phyloP scores from a whole-genome alignment of 345 rosid species.

The Odontarrhena argentea region DNA sequence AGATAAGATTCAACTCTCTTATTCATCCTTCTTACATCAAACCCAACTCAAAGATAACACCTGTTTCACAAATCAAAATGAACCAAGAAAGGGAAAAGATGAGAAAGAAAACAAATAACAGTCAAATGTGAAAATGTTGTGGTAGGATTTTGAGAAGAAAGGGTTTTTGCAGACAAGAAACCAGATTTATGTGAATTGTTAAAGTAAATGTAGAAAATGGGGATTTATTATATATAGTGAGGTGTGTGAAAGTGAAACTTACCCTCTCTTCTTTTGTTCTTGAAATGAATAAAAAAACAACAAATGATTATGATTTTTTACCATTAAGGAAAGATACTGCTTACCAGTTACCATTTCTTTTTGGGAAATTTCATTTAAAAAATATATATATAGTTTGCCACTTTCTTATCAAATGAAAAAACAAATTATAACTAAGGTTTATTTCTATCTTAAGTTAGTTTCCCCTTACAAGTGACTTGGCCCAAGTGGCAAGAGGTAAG shows the following conservation, averaged over 20 bases:
- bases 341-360: conserved; percentile 27
- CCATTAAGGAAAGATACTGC: conserved; percentile 21
- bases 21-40: not conserved
- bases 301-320: conserved; percentile 22
- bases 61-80: not conserved
- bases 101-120: not conserved
- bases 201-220: not conserved
- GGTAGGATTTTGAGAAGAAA: conserved; percentile 10
- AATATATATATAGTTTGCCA: not conserved
- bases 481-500: too few species aligned
- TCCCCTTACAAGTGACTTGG: too few species aligned
- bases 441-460: not conserved
- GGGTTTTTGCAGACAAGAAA: conserved; percentile 2
- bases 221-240: conserved; percentile 2
- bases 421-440: not conserved
- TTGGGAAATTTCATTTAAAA: not conserved
- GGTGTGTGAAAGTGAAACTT: conserved; percentile 33
- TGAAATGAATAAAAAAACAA: not conserved
- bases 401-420: not conserved
- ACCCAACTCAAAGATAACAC: not conserved
- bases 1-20: conserved; percentile 35
- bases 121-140: conserved; percentile 23
- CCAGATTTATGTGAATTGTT: not conserved
- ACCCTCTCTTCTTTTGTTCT: not conserved
- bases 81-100: not conserved